These are phyloP conservation scores for Rhizopogon vulgaris DNA, from an alignment of 768 basidiomycete genomes.

Conservation along the genomic window DNA sequence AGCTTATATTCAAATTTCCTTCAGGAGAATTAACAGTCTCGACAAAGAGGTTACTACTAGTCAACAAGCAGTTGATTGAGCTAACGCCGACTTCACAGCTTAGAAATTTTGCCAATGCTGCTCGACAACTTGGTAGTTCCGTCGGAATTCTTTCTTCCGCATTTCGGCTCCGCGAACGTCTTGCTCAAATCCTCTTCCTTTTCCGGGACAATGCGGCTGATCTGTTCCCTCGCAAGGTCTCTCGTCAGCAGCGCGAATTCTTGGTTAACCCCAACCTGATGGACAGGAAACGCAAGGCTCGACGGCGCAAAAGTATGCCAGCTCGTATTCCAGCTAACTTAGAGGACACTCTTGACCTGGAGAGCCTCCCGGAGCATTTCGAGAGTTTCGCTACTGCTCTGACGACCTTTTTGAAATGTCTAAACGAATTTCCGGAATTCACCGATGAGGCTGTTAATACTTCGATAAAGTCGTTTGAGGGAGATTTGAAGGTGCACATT, in stretches of 20 bases:
- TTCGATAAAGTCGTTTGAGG: conserved; percentile 61
- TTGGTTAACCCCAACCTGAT: conserved; percentile 26
- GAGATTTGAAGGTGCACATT: conserved; percentile 53
- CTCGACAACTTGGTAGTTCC: conserved; percentile 70
- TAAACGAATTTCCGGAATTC: conserved; percentile 79
- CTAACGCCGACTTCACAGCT: conserved; percentile 34
- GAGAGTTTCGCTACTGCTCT: conserved; percentile 59
- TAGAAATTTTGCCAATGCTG: conserved; percentile 70
- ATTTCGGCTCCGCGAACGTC: conserved; percentile 62
- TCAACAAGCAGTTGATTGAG: not conserved
- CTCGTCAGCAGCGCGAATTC: conserved; percentile 34
- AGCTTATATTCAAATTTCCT: conserved; percentile 2
- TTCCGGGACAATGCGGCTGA: conserved; percentile 74
- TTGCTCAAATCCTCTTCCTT: conserved; percentile 62
- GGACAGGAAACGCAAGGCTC: conserved; percentile 14
- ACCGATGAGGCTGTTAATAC: conserved; percentile 68
- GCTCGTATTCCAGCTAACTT: conserved; percentile 14
- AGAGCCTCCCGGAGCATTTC: conserved; percentile 62
- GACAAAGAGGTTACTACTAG: conserved; percentile 49
- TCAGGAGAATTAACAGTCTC: conserved; percentile 52
- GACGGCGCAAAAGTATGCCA: conserved; percentile 19
- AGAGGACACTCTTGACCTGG: conserved; percentile 40
- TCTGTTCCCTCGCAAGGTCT: conserved; percentile 65
- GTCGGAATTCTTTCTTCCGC: conserved; percentile 73
- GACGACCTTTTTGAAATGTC: conserved; percentile 57